These are phyloP conservation scores for Ramaria sp. DNA, from an alignment of 768 basidiomycete genomes.

Conservation along the genomic window DNA sequence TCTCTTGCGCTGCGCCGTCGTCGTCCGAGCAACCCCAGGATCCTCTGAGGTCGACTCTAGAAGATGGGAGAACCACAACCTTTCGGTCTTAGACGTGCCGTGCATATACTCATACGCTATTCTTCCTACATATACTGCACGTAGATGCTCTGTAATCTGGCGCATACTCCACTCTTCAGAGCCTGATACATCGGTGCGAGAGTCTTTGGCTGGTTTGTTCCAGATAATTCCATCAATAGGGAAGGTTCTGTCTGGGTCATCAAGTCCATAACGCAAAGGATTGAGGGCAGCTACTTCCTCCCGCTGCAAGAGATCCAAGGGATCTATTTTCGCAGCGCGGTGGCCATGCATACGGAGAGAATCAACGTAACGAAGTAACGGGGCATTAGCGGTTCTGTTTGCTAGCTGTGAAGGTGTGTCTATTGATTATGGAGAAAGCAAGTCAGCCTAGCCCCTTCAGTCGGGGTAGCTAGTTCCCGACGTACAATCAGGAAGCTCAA, in stretches of 20 bases:
- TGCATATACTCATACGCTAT: conserved; percentile 94
- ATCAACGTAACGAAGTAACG: conserved; percentile 81
- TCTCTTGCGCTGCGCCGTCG: conserved; percentile 27
- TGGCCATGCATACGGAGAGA: conserved; percentile 79
- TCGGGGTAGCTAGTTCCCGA: conserved; percentile 9
- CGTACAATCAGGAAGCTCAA: conserved; percentile 65
- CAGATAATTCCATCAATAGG: conserved; percentile 77
- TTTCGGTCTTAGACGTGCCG: conserved; percentile 73
- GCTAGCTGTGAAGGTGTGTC: conserved; percentile 55
- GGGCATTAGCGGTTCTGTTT: conserved; percentile 62
- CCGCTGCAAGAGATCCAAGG: conserved; percentile 76
- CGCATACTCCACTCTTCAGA: conserved; percentile 53
- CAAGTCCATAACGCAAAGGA: conserved; percentile 66
- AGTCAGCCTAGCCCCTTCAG: background rate
- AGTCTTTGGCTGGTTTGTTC: conserved; percentile 36
- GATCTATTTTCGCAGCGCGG: conserved; percentile 78
- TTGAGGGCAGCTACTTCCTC: conserved; percentile 71
- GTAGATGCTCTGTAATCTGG: conserved; percentile 60
- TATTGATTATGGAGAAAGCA: conserved; percentile 16
- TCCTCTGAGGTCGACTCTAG: conserved; percentile 44
- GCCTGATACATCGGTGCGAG: conserved; percentile 14
- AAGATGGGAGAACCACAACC: conserved; percentile 81
- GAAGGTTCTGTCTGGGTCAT: conserved; percentile 40
- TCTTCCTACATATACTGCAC: conserved; percentile 65
- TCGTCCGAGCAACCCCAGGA: conserved; percentile 8